Evolutionary conservation across 2,329 filamentous ascomycete species (phyloP).

Genomic region (Alternaria sp.): DNA sequence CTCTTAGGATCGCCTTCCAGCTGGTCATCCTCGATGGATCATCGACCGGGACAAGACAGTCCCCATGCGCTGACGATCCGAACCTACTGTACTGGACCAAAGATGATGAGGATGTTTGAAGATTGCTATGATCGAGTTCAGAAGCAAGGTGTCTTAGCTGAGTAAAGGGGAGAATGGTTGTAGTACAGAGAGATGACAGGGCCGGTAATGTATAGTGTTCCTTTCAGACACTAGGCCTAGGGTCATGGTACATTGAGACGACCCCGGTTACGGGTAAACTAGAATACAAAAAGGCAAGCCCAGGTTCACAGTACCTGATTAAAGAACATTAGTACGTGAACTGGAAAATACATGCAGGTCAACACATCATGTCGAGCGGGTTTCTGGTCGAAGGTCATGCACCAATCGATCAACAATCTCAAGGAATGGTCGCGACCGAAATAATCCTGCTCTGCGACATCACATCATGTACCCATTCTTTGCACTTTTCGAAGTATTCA

Average conservation of each 20-base stretch:
- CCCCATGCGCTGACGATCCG: background rate
- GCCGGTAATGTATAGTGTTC: background rate
- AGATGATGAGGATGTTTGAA: no score
- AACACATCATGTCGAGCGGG: background rate
- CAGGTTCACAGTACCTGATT: background rate
- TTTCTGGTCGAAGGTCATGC: background rate
- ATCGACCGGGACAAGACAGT: background rate
- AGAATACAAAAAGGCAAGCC: background rate
- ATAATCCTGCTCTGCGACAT: slow-evolving; percentile 10
- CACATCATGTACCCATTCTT: slow-evolving; percentile 25
- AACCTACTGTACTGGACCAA: background rate
- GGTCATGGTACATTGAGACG: background rate
- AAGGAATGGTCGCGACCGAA: background rate
- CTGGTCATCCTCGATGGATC: background rate
- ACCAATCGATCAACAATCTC: background rate
- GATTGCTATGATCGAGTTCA: background rate
- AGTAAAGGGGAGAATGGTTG: background rate
- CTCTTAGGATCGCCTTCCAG: background rate
- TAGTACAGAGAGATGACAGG: background rate
- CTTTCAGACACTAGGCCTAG: background rate
- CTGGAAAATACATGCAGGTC: background rate
- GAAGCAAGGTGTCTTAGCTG: background rate
- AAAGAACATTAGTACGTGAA: background rate
- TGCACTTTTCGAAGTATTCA: slow-evolving; percentile 54
- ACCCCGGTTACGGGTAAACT: background rate